A percentile compares a stretch with the other conserved stretches of the same genome.
Evolutionary conservation across 148 eudicot species (phyloP).

Genomic region (Spergularia marina): DNA sequence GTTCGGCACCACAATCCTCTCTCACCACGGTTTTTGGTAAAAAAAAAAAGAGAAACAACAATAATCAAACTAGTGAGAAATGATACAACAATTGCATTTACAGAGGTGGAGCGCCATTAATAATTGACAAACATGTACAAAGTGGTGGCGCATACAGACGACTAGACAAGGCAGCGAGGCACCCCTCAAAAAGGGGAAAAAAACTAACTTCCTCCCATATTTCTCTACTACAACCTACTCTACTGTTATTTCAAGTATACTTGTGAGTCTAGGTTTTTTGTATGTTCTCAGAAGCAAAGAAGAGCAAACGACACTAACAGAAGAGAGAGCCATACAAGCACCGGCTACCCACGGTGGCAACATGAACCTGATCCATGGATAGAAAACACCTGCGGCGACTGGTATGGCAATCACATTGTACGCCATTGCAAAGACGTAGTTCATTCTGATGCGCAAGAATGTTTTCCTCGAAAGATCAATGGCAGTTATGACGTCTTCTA

Average conservation of each 20-base stretch:
- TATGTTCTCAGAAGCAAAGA: conserved; percentile 85
- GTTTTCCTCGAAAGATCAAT: conserved; percentile 95
- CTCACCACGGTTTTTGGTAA: no score
- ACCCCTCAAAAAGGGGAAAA: not conserved
- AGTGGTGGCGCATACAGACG: not conserved
- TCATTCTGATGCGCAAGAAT: conserved; percentile 64
- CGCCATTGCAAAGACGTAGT: conserved; percentile 89
- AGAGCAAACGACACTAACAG: conserved; percentile 93
- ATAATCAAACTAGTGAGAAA: conserved; percentile 9
- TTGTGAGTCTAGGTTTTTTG: conserved; percentile 81
- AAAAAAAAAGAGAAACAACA: not conserved
- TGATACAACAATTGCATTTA: conserved; percentile 22
- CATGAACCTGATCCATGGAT: conserved; percentile 55
- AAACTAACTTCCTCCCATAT: conserved; percentile 5
- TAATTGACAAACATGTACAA: conserved; percentile 23
- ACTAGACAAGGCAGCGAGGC: not conserved
- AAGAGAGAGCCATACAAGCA: conserved; percentile 96
- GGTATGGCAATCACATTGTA: conserved; percentile 87
- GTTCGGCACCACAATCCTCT: no score
- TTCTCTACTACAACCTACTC: conserved; percentile 42
- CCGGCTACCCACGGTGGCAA: conserved; percentile 99
- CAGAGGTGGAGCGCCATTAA: conserved; percentile 8
- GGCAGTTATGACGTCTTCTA: conserved; percentile 95
- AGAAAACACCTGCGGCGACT: conserved; percentile 81
- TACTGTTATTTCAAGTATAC: conserved; percentile 79